Evolutionary conservation across 1,284 basidiomycete genomes (phyloP).

Genomic region (Austroboletus niveus): DNA sequence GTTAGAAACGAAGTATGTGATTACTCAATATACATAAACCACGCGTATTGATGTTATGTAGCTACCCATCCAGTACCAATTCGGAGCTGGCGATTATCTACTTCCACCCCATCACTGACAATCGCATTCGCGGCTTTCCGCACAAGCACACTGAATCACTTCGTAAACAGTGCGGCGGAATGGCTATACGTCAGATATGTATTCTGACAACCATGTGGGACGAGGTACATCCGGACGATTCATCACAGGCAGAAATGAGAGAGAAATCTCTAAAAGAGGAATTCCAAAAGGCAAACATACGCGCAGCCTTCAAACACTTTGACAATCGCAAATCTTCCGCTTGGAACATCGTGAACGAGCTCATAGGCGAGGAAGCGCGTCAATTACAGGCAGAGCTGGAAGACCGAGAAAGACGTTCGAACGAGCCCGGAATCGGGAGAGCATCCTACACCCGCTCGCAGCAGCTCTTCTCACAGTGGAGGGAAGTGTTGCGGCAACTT

Average conservation of each 20-base stretch:
- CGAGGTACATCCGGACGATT: background rate
- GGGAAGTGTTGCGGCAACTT: slow-evolving; percentile 1
- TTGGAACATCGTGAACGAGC: background rate
- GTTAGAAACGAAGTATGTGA: slow-evolving; percentile 1
- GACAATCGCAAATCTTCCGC: slow-evolving; percentile 1
- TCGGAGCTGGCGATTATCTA: slow-evolving; percentile 4
- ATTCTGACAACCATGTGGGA: slow-evolving; percentile 11
- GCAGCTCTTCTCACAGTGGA: background rate
- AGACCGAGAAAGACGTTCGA: background rate
- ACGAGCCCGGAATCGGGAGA: background rate
- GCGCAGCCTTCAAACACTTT: slow-evolving; percentile 3
- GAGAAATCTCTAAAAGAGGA: slow-evolving; percentile 1
- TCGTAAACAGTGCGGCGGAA: background rate
- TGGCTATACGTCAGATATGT: slow-evolving; percentile 1
- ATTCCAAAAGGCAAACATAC: background rate
- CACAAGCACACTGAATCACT: background rate
- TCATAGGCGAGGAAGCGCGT: background rate
- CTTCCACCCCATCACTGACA: slow-evolving; percentile 6
- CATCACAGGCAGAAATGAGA: background rate
- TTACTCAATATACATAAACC: background rate
- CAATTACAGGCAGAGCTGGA: slow-evolving; percentile 3
- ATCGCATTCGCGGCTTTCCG: background rate
- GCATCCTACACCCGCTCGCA: background rate
- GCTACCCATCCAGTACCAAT: background rate
- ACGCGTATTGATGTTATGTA: background rate